A percentile compares a stretch with the other conserved stretches of the same genome.
phyloP scores from a whole-genome alignment of 495 filamentous ascomycete species.

The Niebla homalea region DNA sequence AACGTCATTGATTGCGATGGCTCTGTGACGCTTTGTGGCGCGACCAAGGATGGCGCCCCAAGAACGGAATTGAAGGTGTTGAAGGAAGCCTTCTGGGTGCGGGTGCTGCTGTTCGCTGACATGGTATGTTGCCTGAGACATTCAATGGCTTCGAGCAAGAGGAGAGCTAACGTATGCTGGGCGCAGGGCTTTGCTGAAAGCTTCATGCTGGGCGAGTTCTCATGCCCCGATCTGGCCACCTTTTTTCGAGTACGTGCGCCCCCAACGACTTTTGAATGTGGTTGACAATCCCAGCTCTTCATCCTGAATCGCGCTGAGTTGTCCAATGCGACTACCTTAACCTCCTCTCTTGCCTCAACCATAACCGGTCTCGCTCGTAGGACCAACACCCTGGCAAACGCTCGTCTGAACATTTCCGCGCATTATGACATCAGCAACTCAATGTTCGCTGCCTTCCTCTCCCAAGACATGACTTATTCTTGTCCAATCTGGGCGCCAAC shows the following conservation, averaged over 20 bases:
- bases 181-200: constrained; percentile 52
- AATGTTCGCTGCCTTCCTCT: constrained; percentile 61
- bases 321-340: constrained; percentile 41
- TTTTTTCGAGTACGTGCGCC: constrained; percentile 44
- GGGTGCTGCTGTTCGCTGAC: constrained; percentile 50
- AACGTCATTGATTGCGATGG: constrained; percentile 26
- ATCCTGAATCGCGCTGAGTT: constrained; percentile 46
- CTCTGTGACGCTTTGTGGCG: constrained; percentile 25
- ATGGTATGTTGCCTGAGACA: constrained; percentile 28
- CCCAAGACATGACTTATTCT: constrained; percentile 63
- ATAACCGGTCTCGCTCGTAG: constrained; percentile 39
- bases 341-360: constrained; percentile 40
- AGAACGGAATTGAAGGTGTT: constrained; percentile 36
- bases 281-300: constrained; percentile 38
- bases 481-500: constrained; percentile 51
- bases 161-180: neutral
- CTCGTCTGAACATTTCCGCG: constrained; percentile 50
- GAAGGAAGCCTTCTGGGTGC: constrained; percentile 51
- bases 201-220: constrained; percentile 56
- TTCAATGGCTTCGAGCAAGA: neutral
- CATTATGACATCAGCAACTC: constrained; percentile 67
- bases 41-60: constrained; percentile 11
- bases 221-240: constrained; percentile 44
- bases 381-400: constrained; percentile 51
- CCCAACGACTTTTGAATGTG: neutral